These are phyloP conservation scores for Plasmodium coatneyi DNA, from an alignment of 169 alveolate species.

Conservation along the genomic window DNA sequence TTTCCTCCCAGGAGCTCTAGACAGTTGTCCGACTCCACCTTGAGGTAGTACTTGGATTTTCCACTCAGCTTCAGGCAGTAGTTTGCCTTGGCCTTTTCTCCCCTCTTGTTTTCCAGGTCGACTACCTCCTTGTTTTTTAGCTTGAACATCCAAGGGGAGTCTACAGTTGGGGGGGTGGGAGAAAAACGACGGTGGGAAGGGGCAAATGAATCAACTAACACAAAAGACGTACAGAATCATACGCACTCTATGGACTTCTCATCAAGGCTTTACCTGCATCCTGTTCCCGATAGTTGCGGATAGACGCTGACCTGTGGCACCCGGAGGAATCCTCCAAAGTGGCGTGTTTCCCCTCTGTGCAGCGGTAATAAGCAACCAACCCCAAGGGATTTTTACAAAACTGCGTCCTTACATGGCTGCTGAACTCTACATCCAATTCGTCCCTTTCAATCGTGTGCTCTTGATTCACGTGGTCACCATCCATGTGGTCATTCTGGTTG, in stretches of 20 bases:
- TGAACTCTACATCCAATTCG: background rate
- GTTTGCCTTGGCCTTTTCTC: slow-evolving; percentile 4
- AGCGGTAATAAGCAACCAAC: slow-evolving; percentile 46
- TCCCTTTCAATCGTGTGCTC: background rate
- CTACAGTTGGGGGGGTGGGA: background rate
- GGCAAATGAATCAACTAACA: background rate
- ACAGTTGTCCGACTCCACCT: slow-evolving; percentile 41
- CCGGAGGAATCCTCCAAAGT: slow-evolving; percentile 37
- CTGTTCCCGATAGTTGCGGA: slow-evolving; percentile 1
- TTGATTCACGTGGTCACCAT: background rate
- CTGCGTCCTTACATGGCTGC: background rate
- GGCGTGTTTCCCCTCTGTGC: slow-evolving; percentile 38
- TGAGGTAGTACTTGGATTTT: slow-evolving; percentile 13
- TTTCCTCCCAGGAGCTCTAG: slow-evolving; percentile 58
- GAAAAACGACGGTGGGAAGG: background rate
- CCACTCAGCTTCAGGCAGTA: slow-evolving; percentile 46
- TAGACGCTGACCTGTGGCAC: slow-evolving; percentile 25
- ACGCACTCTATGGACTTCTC: background rate
- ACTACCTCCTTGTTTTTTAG: background rate
- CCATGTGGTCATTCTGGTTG: background rate
- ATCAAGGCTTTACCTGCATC: background rate
- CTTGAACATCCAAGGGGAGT: slow-evolving; percentile 28
- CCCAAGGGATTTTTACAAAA: slow-evolving; percentile 36
- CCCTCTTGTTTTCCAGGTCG: background rate
- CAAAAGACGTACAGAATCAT: background rate